A percentile compares a stretch with the other conserved stretches of the same genome.
These are phyloP conservation scores for Lasiosphaeria hispida DNA, from an alignment of 495 filamentous ascomycete genomes.

Conservation along the genomic window DNA sequence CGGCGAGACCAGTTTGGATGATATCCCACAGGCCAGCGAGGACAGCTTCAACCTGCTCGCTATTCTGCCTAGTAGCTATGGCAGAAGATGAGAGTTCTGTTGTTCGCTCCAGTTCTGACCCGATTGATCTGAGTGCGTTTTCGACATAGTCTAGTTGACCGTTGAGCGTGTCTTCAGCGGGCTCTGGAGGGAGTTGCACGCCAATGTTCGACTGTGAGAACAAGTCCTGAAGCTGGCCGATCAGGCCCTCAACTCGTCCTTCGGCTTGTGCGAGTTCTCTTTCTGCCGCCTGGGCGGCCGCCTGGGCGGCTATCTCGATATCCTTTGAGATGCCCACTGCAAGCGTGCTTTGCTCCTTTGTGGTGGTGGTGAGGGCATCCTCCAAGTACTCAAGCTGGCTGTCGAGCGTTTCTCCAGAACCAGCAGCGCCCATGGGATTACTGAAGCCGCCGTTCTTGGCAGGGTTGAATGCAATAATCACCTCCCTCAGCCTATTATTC, in stretches of 20 bases:
- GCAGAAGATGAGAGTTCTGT: slow-evolving; percentile 26
- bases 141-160: slow-evolving; percentile 45
- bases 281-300: slow-evolving; percentile 16
- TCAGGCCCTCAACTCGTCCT: slow-evolving; percentile 32
- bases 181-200: slow-evolving; percentile 27
- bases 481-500: slow-evolving; percentile 64
- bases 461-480: slow-evolving; percentile 62
- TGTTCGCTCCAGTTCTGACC: slow-evolving; percentile 33
- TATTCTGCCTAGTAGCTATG: slow-evolving; percentile 35
- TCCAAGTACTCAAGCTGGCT: slow-evolving; percentile 45
- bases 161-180: slow-evolving; percentile 26
- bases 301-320: slow-evolving; percentile 9
- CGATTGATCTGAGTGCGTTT: slow-evolving; percentile 29
- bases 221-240: slow-evolving; percentile 31
- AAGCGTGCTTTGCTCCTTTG: slow-evolving; percentile 25
- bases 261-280: slow-evolving; percentile 24
- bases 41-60: slow-evolving; percentile 57
- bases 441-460: slow-evolving; percentile 37
- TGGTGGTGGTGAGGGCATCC: slow-evolving; percentile 30
- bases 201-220: slow-evolving; percentile 26
- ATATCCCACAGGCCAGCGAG: slow-evolving; percentile 72
- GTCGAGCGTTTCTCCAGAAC: slow-evolving; percentile 43
- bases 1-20: slow-evolving; percentile 61
- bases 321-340: slow-evolving; percentile 12
- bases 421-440: slow-evolving; percentile 33